Evolutionary conservation across 1,284 basidiomycete species (phyloP).

Genomic region (Moesziomyces sp.): DNA sequence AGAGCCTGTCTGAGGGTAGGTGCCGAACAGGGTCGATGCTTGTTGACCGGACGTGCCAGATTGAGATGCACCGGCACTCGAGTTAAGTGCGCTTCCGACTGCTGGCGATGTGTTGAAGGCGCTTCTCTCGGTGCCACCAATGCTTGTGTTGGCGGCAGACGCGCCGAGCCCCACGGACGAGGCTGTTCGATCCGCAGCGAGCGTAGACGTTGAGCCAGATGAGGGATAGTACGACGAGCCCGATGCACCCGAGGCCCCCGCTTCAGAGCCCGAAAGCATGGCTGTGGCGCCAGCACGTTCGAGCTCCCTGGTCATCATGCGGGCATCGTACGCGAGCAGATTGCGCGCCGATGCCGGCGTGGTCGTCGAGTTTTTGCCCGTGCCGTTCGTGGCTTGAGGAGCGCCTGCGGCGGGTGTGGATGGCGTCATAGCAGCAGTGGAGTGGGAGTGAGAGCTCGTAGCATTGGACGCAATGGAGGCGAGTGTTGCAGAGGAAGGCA

Average conservation of each 20-base stretch:
- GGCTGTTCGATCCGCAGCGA: slow-evolving; percentile 20
- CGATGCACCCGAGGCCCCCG: slow-evolving; percentile 2
- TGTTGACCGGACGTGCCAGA: slow-evolving; percentile 1
- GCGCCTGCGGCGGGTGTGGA: slow-evolving; percentile 24
- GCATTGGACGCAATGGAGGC: slow-evolving; percentile 51
- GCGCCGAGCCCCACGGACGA: slow-evolving; percentile 1
- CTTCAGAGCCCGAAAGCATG: slow-evolving; percentile 43
- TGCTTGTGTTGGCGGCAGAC: slow-evolving; percentile 1
- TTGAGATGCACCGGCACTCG: slow-evolving; percentile 12
- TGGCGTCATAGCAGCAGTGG: slow-evolving; percentile 19
- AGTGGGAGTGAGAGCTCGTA: slow-evolving; percentile 43
- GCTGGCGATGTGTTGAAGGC: slow-evolving; percentile 19
- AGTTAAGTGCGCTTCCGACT: slow-evolving; percentile 7
- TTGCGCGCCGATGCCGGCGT: slow-evolving; percentile 38
- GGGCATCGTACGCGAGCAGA: slow-evolving; percentile 30
- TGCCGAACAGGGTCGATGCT: slow-evolving; percentile 7
- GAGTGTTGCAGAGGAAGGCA: slow-evolving; percentile 34
- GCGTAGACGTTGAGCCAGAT: slow-evolving; percentile 13
- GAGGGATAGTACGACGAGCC: slow-evolving; percentile 12
- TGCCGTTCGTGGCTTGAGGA: slow-evolving; percentile 4
- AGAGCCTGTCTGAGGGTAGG: slow-evolving; percentile 12
- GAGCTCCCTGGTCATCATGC: slow-evolving; percentile 50
- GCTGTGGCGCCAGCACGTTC: slow-evolving; percentile 43
- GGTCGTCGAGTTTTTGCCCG: slow-evolving; percentile 5
- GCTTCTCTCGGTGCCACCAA: slow-evolving; percentile 3